phyloP scores from a whole-genome alignment of 148 eudicot genomes.

The Silene latifolia region DNA sequence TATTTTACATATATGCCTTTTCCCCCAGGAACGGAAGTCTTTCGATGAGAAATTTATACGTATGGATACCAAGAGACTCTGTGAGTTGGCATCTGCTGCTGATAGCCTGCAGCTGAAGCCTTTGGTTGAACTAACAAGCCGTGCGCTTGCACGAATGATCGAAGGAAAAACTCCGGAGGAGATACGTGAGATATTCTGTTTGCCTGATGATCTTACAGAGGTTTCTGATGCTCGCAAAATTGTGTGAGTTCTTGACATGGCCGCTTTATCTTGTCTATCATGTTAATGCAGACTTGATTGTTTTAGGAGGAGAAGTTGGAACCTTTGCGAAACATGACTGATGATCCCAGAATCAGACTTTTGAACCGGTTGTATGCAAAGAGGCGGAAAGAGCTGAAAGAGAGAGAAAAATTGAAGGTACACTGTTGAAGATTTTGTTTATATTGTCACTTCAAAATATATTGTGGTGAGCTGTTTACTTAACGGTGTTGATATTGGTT shows the following conservation, averaged over 20 bases:
- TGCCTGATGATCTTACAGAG: constrained; percentile 98
- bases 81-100: constrained; percentile 90
- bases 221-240: constrained; percentile 66
- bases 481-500: constrained; percentile 20
- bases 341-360: constrained; percentile 85
- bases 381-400: constrained; percentile 79
- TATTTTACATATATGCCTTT: constrained; percentile 17
- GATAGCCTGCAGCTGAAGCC: constrained; percentile 86
- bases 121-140: constrained; percentile 80
- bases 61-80: constrained; percentile 83
- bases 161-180: constrained; percentile 87
- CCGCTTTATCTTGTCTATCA: constrained; percentile 31
- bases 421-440: neutral
- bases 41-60: constrained; percentile 83
- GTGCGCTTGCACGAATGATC: constrained; percentile 85
- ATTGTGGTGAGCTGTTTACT: constrained; percentile 9
- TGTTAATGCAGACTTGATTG: constrained; percentile 41
- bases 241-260: constrained; percentile 50
- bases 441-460: neutral
- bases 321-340: constrained; percentile 73
- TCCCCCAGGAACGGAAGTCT: constrained; percentile 64
- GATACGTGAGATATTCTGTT: constrained; percentile 89
- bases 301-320: constrained; percentile 94
- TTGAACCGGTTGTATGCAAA: constrained; percentile 82
- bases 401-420: constrained; percentile 71